Evolutionary conservation across 1,139 yeast species (phyloP).

Genomic region (Schizosaccharomyces versatilis): DNA sequence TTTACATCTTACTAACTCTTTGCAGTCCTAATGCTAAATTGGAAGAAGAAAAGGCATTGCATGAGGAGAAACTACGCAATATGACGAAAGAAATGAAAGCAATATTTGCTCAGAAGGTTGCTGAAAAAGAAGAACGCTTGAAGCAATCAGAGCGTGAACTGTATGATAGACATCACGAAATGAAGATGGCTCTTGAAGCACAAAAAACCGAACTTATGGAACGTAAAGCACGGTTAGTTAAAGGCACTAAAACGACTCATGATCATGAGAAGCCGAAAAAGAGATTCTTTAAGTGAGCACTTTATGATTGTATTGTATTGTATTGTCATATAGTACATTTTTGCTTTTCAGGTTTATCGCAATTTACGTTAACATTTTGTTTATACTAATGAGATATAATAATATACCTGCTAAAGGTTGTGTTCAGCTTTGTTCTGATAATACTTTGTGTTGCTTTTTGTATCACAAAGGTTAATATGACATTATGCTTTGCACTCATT

Average conservation of each 20-base stretch:
- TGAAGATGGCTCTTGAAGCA: slow-evolving; percentile 79
- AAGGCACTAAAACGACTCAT: slow-evolving; percentile 23
- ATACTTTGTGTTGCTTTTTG: no score
- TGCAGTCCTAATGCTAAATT: slow-evolving; percentile 53
- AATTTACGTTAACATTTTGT: no score
- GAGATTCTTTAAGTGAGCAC: neutral
- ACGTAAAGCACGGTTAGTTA: slow-evolving; percentile 66
- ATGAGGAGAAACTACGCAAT: slow-evolving; percentile 81
- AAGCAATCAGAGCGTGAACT: slow-evolving; percentile 94
- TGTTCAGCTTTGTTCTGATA: no score
- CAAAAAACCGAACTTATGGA: slow-evolving; percentile 81
- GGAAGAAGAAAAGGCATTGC: slow-evolving; percentile 81
- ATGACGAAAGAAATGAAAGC: slow-evolving; percentile 94
- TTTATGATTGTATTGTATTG: neutral
- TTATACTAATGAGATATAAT: no score
- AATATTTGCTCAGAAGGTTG: slow-evolving; percentile 89
- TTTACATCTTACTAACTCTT: neutral
- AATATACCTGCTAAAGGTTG: no score
- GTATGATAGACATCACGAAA: slow-evolving; percentile 85
- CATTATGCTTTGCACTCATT: no score
- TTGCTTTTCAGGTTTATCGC: no score
- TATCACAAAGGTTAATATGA: no score
- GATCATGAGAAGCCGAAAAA: neutral
- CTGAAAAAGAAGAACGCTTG: slow-evolving; percentile 90
- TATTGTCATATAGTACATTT: no score